Conservation (phyloP, 495 filamentous ascomycete species). For the Annulohypoxylon nitens region DNA sequence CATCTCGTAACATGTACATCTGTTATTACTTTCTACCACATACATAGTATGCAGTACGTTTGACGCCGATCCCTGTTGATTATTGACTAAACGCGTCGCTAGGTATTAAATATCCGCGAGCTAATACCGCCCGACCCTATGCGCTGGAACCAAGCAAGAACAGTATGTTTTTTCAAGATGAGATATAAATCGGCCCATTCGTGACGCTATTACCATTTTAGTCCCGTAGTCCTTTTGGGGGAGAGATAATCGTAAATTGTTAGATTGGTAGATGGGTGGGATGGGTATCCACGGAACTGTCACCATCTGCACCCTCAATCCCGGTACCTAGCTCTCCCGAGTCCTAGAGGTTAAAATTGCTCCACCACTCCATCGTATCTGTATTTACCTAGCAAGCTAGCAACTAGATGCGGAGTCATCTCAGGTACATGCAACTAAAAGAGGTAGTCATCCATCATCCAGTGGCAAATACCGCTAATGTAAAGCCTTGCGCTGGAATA, state of each 20-base stretch:
- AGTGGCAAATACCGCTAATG: conserved; percentile 28
- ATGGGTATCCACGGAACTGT: conserved; percentile 14
- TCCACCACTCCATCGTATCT: conserved; percentile 14
- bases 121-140: conserved; percentile 13
- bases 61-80: conserved; percentile 37
- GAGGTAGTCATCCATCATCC: background rate
- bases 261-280: background rate
- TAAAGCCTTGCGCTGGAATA: conserved; percentile 18
- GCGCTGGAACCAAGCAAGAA: conserved; percentile 6
- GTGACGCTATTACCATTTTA: conserved; percentile 36
- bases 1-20: background rate
- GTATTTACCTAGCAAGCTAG: background rate
- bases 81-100: conserved; percentile 31
- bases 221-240: conserved; percentile 34
- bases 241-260: conserved; percentile 5
- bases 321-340: conserved; percentile 22
- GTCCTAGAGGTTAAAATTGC: conserved; percentile 2
- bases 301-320: conserved; percentile 16
- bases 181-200: conserved; percentile 12
- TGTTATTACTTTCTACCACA: background rate
- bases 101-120: conserved; percentile 23
- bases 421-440: conserved; percentile 22
- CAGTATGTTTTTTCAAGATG: background rate
- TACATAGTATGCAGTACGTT: background rate
- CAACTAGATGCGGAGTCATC: background rate